Evolutionary conservation across 2,329 filamentous ascomycete species (phyloP), one percentile per base, ranked within the genome.

Genomic region (Diaporthe citrichinensis): DNA sequence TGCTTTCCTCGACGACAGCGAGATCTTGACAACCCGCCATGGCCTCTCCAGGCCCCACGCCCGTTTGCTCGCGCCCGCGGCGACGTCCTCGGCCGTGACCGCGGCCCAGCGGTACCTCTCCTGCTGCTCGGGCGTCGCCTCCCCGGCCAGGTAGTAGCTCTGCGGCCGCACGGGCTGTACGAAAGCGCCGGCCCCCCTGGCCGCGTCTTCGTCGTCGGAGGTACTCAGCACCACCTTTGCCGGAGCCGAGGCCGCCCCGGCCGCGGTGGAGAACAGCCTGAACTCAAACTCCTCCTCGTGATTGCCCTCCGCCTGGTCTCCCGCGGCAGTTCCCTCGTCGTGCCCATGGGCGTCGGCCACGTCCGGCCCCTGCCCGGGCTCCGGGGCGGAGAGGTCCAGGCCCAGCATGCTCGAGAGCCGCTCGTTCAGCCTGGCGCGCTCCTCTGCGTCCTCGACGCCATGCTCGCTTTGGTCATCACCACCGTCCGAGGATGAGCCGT

Each of bases 1-100:
- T 31, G 61, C 46, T 73, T 57, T 74, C 9, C 28, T 83, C 23
- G 81, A 81, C n/a, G 79, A 82, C n/a, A 85, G 79, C 1, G 79
- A 81, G 44, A 91, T 83, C 41, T 82, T 84, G 5, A 83, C 86
- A 20, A 92, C 90, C 74, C 87, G 87, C 91, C 91, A 93, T 2
- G 91, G 90, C 78, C 90, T 85, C 81, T 92, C 90, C 57, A 90
- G 81, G 0, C 91, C 91, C 90, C 90, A 92, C 9, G 85, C 85
- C 72, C 87, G 84, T 78, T 80, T 82, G 61, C 79, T 80, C n/a
- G 87, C 86, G 76, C 85, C 83, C 31, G 79, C 79, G 2, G 89
- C 71, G 20, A 93, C 81, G 20, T 90, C 86, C n/a, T 89, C 87
- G 8, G 87, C 88, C 41, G 82, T 87, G 15, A 93, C 82, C 3